These are phyloP conservation scores for Microsporum canis DNA, from an alignment of 2,329 filamentous ascomycete species.

Conservation along the genomic window DNA sequence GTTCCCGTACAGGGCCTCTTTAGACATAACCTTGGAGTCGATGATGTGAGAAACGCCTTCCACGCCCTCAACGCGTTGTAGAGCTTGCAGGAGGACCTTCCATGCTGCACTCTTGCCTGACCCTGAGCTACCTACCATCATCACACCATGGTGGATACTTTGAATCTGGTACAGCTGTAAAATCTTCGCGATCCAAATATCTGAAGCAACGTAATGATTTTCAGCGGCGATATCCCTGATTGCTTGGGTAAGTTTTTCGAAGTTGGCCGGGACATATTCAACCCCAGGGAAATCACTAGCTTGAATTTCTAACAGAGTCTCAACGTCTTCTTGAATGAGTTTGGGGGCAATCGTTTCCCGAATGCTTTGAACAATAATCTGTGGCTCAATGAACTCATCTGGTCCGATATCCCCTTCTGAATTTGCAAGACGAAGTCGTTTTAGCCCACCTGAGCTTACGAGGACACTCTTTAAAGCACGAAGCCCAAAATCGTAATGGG, in stretches of 20 bases:
- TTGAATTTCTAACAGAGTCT: slow-evolving; percentile 77
- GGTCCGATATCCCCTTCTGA: slow-evolving; percentile 47
- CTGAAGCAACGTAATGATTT: slow-evolving; percentile 77
- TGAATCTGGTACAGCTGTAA: slow-evolving; percentile 97
- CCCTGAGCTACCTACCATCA: slow-evolving; percentile 99
- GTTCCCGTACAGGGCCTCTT: slow-evolving; percentile 91
- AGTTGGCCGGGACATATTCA: slow-evolving; percentile 79
- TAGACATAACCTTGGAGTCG: slow-evolving; percentile 99
- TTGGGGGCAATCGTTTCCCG: slow-evolving; percentile 98
- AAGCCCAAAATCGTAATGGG: slow-evolving; percentile 97
- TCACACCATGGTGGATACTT: slow-evolving; percentile 95
- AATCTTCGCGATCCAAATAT: slow-evolving; percentile 95
- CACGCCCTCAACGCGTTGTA: slow-evolving; percentile 79
- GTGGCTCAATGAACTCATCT: slow-evolving; percentile 73
- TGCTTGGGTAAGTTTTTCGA: slow-evolving; percentile 65
- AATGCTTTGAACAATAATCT: slow-evolving; percentile 97
- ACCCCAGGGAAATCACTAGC: slow-evolving; percentile 80
- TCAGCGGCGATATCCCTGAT: slow-evolving; percentile 75
- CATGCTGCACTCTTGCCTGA: slow-evolving; percentile 93
- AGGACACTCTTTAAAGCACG: slow-evolving; percentile 97
- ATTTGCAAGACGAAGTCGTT: slow-evolving; percentile 63
- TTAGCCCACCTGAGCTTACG: slow-evolving; percentile 91
- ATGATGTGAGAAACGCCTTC: slow-evolving; percentile 97
- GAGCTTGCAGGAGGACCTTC: slow-evolving; percentile 79
- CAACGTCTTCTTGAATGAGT: slow-evolving; percentile 82